Evolutionary conservation across 2,329 filamentous ascomycete species (phyloP).

Genomic region (Lachnellula willkommii): DNA sequence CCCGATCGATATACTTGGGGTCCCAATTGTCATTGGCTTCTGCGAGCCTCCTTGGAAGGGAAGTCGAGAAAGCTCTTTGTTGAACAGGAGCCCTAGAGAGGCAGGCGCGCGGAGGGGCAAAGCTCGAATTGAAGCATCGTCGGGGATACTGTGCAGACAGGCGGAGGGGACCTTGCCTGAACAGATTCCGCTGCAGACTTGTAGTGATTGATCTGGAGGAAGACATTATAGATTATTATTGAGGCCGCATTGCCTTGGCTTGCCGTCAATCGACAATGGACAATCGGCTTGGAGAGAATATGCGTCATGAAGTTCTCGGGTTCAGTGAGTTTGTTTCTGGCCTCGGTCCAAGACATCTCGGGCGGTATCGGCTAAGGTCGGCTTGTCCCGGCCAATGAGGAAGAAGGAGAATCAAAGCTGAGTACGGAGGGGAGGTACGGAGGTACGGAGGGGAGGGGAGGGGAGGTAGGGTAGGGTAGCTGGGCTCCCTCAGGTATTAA

Average conservation of each 20-base stretch:
- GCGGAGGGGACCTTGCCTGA: conserved; percentile 15
- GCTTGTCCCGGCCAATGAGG: too few species aligned
- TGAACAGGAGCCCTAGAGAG: conserved; percentile 21
- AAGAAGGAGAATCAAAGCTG: too few species aligned
- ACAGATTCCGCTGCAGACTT: conserved; percentile 24
- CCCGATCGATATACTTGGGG: conserved; percentile 67
- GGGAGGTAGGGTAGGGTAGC: too few species aligned
- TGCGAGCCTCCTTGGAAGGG: conserved; percentile 36
- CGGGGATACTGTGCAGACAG: conserved; percentile 16
- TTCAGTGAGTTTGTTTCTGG: too few species aligned
- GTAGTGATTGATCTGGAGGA: conserved; percentile 25
- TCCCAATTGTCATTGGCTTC: conserved; percentile 57
- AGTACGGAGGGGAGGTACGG: too few species aligned
- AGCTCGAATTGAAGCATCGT: conserved; percentile 16
- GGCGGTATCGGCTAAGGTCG: too few species aligned
- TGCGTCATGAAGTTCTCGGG: too few species aligned
- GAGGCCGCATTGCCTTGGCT: conserved; percentile 24
- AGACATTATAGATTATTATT: conserved; percentile 24
- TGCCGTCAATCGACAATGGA: neutral
- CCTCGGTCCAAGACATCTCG: too few species aligned
- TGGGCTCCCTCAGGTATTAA: too few species aligned
- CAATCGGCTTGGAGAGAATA: neutral
- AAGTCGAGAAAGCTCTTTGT: conserved; percentile 40
- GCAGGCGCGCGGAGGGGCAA: conserved; percentile 17
- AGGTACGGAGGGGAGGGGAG: too few species aligned